Evolutionary conservation across 2,329 filamentous ascomycete genomes (phyloP).

Genomic region (Cordyceps cicadae): DNA sequence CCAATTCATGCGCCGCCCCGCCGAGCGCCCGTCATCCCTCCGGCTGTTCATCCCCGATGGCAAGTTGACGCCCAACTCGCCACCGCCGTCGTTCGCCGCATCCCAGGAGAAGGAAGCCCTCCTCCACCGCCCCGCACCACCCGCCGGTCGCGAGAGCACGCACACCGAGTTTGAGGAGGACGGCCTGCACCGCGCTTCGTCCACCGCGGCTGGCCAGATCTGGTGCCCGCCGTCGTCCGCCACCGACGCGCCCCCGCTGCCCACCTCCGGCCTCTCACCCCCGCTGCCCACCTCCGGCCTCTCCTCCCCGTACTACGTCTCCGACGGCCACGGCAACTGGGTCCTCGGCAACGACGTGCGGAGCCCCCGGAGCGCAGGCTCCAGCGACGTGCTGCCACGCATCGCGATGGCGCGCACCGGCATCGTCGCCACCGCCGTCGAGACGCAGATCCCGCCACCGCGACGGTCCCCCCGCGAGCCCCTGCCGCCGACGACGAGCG

Average conservation of each 20-base stretch:
- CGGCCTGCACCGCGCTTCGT: constrained; percentile 26
- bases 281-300: constrained; percentile 25
- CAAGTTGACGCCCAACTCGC: constrained; percentile 6
- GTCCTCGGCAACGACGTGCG: constrained; percentile 31
- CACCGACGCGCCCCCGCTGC: constrained; percentile 19
- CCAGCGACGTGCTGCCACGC: constrained; percentile 4
- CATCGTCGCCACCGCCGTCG: background rate
- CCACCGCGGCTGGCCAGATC: constrained; percentile 32
- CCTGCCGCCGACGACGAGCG: background rate
- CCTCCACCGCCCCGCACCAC: background rate
- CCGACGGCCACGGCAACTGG: constrained; percentile 48
- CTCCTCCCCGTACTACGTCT: constrained; percentile 30
- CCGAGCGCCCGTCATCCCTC: background rate
- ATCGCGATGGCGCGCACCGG: constrained; percentile 1
- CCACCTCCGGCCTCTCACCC: constrained; percentile 21
- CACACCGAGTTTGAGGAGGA: constrained; percentile 48
- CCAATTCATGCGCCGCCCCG: constrained; percentile 14
- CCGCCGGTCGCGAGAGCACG: constrained; percentile 30
- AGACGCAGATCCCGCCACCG: constrained; percentile 1
- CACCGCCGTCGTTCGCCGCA: background rate
- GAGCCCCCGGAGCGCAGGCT: constrained; percentile 15
- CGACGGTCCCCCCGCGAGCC: background rate
- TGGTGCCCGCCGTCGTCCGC: constrained; percentile 42
- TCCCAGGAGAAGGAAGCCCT: constrained; percentile 9
- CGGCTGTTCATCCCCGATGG: constrained; percentile 9